Conservation (phyloP, 2,329 filamentous ascomycete species). For the Meredithiella fracta region DNA sequence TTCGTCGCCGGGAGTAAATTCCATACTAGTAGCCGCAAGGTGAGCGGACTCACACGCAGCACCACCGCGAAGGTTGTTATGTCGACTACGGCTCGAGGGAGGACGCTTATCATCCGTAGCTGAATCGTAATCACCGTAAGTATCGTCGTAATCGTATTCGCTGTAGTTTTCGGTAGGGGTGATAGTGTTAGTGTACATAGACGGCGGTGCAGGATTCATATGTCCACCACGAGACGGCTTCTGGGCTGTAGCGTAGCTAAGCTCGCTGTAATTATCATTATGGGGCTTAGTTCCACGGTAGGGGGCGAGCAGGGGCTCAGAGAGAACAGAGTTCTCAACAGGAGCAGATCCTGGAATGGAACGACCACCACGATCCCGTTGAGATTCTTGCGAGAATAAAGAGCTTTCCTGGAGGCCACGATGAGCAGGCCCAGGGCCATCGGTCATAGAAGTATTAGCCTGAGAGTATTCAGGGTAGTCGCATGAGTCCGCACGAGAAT, state of each 20-base stretch:
- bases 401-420: conserved; percentile 9
- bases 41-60: conserved; percentile 19
- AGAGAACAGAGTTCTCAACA: not conserved
- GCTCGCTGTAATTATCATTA: conserved; percentile 2
- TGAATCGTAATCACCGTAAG: conserved; percentile 1
- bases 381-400: conserved; percentile 8
- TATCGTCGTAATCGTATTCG: conserved; percentile 16
- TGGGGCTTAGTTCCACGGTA: not conserved
- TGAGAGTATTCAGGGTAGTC: conserved; percentile 1
- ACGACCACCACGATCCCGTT: not conserved
- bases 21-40: conserved; percentile 19
- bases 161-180: conserved; percentile 13
- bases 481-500: not conserved
- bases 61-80: conserved; percentile 25
- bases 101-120: conserved; percentile 13
- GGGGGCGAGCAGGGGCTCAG: conserved; percentile 5
- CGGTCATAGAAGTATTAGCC: conserved; percentile 3
- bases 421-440: not conserved
- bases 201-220: conserved; percentile 1
- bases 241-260: not conserved
- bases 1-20: conserved; percentile 41
- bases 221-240: not conserved
- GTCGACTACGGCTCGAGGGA: conserved; percentile 13
- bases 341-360: not conserved
- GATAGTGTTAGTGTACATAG: conserved; percentile 13